Evolutionary conservation across 768 basidiomycete genomes (phyloP).

Genomic region (Boletus bicolor): DNA sequence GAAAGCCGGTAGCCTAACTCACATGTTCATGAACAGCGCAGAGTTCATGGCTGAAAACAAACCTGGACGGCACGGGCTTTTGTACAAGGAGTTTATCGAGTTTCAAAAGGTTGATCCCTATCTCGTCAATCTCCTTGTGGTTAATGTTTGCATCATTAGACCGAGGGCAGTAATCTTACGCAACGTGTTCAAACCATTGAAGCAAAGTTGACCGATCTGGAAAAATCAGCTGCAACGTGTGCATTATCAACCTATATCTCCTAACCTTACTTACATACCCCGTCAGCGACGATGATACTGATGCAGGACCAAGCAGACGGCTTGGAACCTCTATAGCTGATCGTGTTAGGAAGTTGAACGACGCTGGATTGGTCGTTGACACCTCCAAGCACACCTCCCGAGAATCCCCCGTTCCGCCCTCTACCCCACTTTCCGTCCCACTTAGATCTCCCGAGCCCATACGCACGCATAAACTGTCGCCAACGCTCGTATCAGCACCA

Average conservation of each 20-base stretch:
- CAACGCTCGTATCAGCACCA: slow-evolving; percentile 30
- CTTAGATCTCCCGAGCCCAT: slow-evolving; percentile 31
- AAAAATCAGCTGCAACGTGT: slow-evolving; percentile 36
- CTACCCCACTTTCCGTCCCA: slow-evolving; percentile 19
- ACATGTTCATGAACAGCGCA: slow-evolving; percentile 55
- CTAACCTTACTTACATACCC: slow-evolving; percentile 8
- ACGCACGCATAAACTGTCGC: slow-evolving; percentile 40
- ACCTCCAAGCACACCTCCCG: slow-evolving; percentile 58
- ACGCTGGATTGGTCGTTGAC: slow-evolving; percentile 63
- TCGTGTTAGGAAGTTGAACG: slow-evolving; percentile 71
- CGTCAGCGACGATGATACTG: slow-evolving; percentile 14
- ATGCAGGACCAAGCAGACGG: slow-evolving; percentile 39
- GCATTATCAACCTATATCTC: slow-evolving; percentile 12
- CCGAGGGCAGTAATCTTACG: slow-evolving; percentile 37
- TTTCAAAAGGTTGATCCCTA: slow-evolving; percentile 57
- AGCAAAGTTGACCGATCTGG: slow-evolving; percentile 43
- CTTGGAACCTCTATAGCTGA: slow-evolving; percentile 76
- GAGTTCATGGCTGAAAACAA: slow-evolving; percentile 53
- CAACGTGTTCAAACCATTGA: slow-evolving; percentile 45
- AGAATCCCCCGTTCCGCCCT: slow-evolving; percentile 43
- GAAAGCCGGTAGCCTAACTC: slow-evolving; percentile 56
- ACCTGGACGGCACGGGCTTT: slow-evolving; percentile 48
- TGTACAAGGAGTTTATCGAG: slow-evolving; percentile 61
- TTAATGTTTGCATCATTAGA: slow-evolving; percentile 28
- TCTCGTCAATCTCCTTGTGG: slow-evolving; percentile 3